Conservation (phyloP, 495 filamentous ascomycete species). For the Trichoderma erinaceum region DNA sequence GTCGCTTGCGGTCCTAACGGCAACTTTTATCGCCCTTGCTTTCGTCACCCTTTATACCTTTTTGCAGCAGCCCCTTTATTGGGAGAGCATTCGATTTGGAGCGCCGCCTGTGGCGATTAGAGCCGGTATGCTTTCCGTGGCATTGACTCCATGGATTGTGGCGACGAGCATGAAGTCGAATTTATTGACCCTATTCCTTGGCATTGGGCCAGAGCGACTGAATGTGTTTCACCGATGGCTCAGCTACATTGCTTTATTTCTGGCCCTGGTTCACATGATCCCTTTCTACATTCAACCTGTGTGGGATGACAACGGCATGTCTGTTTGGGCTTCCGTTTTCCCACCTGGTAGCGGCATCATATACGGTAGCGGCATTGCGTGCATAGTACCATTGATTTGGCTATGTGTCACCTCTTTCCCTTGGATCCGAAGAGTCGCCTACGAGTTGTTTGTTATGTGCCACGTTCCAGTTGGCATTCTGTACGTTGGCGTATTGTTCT, state of each 20-base stretch:
- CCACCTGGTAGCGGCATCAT: slow-evolving; percentile 55
- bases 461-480: slow-evolving; percentile 78
- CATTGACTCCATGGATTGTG: slow-evolving; percentile 91
- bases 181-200: slow-evolving; percentile 74
- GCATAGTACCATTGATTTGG: slow-evolving; percentile 70
- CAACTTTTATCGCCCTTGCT: slow-evolving; percentile 56
- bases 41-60: slow-evolving; percentile 80
- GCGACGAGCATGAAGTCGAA: slow-evolving; percentile 89
- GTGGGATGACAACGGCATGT: slow-evolving; percentile 67
- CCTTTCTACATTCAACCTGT: slow-evolving; percentile 88
- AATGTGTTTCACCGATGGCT: slow-evolving; percentile 93
- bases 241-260: slow-evolving; percentile 78
- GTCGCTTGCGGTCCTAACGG: slow-evolving; percentile 59
- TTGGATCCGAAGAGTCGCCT: slow-evolving; percentile 52
- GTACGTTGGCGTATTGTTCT: slow-evolving; percentile 83
- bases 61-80: slow-evolving; percentile 77
- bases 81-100: slow-evolving; percentile 71
- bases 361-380: slow-evolving; percentile 87
- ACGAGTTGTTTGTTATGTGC: slow-evolving; percentile 76
- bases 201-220: slow-evolving; percentile 85
- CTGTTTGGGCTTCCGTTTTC: slow-evolving; percentile 61
- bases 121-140: slow-evolving; percentile 87
- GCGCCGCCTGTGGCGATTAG: slow-evolving; percentile 87
- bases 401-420: slow-evolving; percentile 80
- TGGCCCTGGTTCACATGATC: slow-evolving; percentile 74